Evolutionary conservation across 208 protist species (phyloP).

Genomic region (Crithidia brevicula): DNA sequence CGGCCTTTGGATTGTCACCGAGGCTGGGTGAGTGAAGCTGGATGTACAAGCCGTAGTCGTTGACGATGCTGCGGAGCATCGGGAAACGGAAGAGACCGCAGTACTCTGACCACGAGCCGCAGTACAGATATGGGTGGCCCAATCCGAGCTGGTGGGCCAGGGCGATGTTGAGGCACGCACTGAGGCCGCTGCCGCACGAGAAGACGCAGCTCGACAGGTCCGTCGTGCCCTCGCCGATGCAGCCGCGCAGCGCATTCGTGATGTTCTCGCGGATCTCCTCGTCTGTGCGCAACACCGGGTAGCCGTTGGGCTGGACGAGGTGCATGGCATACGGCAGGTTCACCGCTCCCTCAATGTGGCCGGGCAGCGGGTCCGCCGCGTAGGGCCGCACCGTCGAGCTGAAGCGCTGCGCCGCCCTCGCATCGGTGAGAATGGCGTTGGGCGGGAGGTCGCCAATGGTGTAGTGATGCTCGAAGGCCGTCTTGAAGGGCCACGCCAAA

Average conservation of each 20-base stretch:
- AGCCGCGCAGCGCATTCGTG: conserved; percentile 33
- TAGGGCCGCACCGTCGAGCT: conserved; percentile 66
- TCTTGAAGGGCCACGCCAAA: conserved; percentile 51
- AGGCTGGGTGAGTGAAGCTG: conserved; percentile 44
- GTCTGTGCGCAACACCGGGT: conserved; percentile 39
- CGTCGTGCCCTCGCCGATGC: conserved; percentile 10
- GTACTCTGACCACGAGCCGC: conserved; percentile 89
- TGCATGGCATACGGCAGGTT: conserved; percentile 61
- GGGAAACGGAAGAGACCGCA: conserved; percentile 40
- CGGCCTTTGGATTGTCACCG: conserved; percentile 41
- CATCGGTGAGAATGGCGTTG: conserved; percentile 70
- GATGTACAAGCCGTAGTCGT: conserved; percentile 58
- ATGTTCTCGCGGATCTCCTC: conserved; percentile 59
- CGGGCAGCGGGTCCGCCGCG: conserved; percentile 56
- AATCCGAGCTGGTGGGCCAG: conserved; percentile 65
- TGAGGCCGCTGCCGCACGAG: conserved; percentile 85
- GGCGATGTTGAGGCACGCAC: conserved; percentile 78
- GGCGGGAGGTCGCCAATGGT: conserved; percentile 45
- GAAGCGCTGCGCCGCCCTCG: conserved; percentile 58
- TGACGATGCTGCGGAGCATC: conserved; percentile 50
- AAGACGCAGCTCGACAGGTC: conserved; percentile 70
- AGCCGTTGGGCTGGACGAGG: conserved; percentile 20
- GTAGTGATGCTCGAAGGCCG: conserved; percentile 39
- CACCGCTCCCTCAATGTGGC: conserved; percentile 74
- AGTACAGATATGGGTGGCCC: conserved; percentile 72